Conservation (phyloP, 2,329 filamentous ascomycete genomes). For the Fusarium metavorans region DNA sequence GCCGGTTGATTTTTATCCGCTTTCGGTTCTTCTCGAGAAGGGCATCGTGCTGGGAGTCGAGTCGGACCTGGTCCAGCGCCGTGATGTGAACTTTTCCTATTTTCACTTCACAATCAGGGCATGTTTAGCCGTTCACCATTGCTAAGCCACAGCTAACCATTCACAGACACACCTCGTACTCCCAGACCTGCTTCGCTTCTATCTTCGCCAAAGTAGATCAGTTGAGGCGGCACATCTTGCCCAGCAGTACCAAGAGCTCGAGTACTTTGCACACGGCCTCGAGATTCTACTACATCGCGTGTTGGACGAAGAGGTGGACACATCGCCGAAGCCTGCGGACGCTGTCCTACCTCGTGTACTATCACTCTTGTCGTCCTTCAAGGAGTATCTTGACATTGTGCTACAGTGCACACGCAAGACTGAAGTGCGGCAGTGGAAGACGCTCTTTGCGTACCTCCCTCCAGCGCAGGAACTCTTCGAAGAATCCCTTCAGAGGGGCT, state of each 20-base stretch:
- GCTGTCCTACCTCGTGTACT: conserved; percentile 73
- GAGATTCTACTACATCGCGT: conserved; percentile 94
- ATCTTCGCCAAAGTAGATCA: conserved; percentile 81
- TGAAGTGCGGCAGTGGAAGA: conserved; percentile 93
- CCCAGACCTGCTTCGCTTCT: conserved; percentile 85
- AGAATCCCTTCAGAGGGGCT: conserved; percentile 85
- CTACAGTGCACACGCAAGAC: conserved; percentile 98
- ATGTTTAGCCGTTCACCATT: conserved; percentile 51
- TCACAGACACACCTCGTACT: conserved; percentile 89
- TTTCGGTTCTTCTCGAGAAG: conserved; percentile 89
- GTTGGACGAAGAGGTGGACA: conserved; percentile 92
- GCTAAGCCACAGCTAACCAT: conserved; percentile 10
- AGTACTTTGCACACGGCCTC: conserved; percentile 93
- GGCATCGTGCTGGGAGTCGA: conserved; percentile 92
- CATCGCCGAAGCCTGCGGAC: conserved; percentile 70
- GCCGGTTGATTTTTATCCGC: conserved; percentile 92
- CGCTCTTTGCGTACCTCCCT: conserved; percentile 90
- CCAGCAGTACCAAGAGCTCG: conserved; percentile 85
- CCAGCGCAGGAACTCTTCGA: conserved; percentile 94
- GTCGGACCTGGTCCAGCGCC: conserved; percentile 90
- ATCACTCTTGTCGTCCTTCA: conserved; percentile 77
- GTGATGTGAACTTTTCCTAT: conserved; percentile 91
- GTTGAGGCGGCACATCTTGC: conserved; percentile 84
- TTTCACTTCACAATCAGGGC: conserved; percentile 90
- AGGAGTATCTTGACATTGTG: conserved; percentile 92